Conservation (phyloP, 2,329 filamentous ascomycete species). For the Colletotrichum magnum region DNA sequence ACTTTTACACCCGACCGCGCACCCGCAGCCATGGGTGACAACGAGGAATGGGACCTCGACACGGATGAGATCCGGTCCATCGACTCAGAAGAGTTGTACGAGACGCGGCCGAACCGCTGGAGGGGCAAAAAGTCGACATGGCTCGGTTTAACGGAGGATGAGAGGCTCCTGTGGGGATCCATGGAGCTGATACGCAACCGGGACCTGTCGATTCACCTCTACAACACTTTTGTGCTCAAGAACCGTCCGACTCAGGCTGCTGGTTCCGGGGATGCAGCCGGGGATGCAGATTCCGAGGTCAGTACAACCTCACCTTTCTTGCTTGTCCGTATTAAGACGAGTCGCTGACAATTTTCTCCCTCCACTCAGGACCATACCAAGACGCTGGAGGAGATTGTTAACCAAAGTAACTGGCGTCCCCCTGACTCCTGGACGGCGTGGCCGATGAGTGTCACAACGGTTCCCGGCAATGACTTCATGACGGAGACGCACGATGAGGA, state of each 20-base stretch:
- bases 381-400: constrained; percentile 43
- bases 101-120: constrained; percentile 79
- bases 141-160: constrained; percentile 71
- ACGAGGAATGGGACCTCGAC: constrained; percentile 56
- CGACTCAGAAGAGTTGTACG: constrained; percentile 61
- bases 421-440: constrained; percentile 84
- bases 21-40: constrained; percentile 35
- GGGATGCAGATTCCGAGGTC: neutral
- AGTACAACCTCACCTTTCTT: neutral
- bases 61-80: constrained; percentile 63
- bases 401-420: constrained; percentile 60
- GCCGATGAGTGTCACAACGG: constrained; percentile 76
- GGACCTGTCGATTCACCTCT: constrained; percentile 83
- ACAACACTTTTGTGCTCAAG: constrained; percentile 81
- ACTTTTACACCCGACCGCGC: neutral
- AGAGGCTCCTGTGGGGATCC: constrained; percentile 73
- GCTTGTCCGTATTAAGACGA: neutral
- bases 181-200: constrained; percentile 74
- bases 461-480: constrained; percentile 71
- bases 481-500: constrained; percentile 61
- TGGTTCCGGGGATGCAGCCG: constrained; percentile 10
- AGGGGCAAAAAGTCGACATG: constrained; percentile 77
- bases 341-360: constrained; percentile 3
- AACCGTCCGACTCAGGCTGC: constrained; percentile 48
- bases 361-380: constrained; percentile 15